Percentiles rank a stretch among this genome's conserved stretches.
phyloP scores from a whole-genome alignment of 352 stramenopile species.

The Phytophthora hibernalis region DNA sequence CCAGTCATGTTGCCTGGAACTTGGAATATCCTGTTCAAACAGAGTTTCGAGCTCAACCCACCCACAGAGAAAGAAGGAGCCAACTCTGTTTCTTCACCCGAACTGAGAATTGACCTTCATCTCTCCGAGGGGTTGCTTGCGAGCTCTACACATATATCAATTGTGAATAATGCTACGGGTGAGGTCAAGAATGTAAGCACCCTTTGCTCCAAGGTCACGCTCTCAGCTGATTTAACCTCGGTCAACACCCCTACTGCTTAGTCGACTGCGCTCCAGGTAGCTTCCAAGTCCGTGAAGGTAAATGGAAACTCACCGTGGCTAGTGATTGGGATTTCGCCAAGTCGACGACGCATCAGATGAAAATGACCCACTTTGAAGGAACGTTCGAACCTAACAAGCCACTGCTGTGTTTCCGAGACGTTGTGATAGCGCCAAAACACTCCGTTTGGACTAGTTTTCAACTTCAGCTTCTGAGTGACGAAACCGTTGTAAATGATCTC shows the following conservation, averaged over 20 bases:
- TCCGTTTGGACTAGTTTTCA: slow-evolving; percentile 57
- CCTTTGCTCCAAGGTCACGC: slow-evolving; percentile 38
- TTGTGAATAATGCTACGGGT: slow-evolving; percentile 57
- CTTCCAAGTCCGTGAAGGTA: slow-evolving; percentile 46
- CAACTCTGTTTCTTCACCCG: slow-evolving; percentile 5
- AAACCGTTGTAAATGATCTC: slow-evolving; percentile 36
- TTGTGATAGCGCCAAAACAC: slow-evolving; percentile 52
- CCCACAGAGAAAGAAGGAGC: slow-evolving; percentile 12
- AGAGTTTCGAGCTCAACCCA: slow-evolving; percentile 51
- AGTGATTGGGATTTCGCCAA: slow-evolving; percentile 57
- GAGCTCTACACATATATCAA: slow-evolving; percentile 50
- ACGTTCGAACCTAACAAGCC: slow-evolving; percentile 73
- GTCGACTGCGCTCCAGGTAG: slow-evolving; percentile 53
- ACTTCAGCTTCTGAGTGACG: slow-evolving; percentile 48
- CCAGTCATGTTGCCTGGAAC: slow-evolving; percentile 48
- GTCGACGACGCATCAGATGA: slow-evolving; percentile 44
- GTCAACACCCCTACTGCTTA: slow-evolving; percentile 11
- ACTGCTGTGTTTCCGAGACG: slow-evolving; percentile 70
- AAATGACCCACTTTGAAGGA: slow-evolving; percentile 55
- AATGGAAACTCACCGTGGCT: slow-evolving; percentile 67
- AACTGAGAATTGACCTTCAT: slow-evolving; percentile 65
- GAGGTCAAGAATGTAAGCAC: slow-evolving; percentile 41
- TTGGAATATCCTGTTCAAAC: slow-evolving; percentile 75
- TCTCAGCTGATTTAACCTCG: slow-evolving; percentile 13
- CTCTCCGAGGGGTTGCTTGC: slow-evolving; percentile 59